Evolutionary conservation across 768 basidiomycete genomes (phyloP).

Genomic region (Psilocybe tampanensis): DNA sequence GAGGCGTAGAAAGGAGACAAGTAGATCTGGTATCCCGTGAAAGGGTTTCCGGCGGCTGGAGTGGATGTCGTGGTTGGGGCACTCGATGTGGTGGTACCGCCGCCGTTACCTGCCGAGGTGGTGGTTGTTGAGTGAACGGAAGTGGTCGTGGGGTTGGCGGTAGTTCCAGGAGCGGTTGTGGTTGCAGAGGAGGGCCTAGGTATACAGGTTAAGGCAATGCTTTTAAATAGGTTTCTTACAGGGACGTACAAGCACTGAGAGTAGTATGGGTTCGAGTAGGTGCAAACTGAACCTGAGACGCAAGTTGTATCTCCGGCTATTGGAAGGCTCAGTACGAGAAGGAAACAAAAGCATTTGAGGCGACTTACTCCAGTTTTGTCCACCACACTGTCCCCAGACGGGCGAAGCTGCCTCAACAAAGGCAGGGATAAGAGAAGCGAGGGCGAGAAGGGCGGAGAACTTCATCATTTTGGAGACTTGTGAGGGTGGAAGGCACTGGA

Average conservation of each 20-base stretch:
- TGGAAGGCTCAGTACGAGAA: slow-evolving; percentile 16
- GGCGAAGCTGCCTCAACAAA: slow-evolving; percentile 45
- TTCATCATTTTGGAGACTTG: slow-evolving; percentile 43
- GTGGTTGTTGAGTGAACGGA: slow-evolving; percentile 22
- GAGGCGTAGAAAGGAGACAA: slow-evolving; percentile 57
- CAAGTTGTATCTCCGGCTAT: slow-evolving; percentile 43
- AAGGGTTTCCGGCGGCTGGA: slow-evolving; percentile 55
- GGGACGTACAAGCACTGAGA: slow-evolving; percentile 42
- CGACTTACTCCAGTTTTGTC: slow-evolving; percentile 50
- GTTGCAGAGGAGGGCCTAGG: slow-evolving; percentile 18
- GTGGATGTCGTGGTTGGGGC: slow-evolving; percentile 32
- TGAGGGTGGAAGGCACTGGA: slow-evolving; percentile 14
- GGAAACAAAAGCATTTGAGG: slow-evolving; percentile 9
- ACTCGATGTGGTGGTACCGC: slow-evolving; percentile 14
- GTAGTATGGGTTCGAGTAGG: slow-evolving; percentile 37
- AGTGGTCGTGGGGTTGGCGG: slow-evolving; percentile 20
- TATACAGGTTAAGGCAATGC: neutral
- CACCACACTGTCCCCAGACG: slow-evolving; percentile 57
- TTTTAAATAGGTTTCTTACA: neutral
- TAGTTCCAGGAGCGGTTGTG: slow-evolving; percentile 5
- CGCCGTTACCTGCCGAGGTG: slow-evolving; percentile 11
- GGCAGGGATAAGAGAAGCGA: slow-evolving; percentile 44
- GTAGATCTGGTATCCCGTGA: slow-evolving; percentile 53
- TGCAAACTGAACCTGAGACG: slow-evolving; percentile 38
- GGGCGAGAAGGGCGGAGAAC: slow-evolving; percentile 44